Conservation (phyloP, 2,329 filamentous ascomycete genomes). For the Aspergillus sp. region DNA sequence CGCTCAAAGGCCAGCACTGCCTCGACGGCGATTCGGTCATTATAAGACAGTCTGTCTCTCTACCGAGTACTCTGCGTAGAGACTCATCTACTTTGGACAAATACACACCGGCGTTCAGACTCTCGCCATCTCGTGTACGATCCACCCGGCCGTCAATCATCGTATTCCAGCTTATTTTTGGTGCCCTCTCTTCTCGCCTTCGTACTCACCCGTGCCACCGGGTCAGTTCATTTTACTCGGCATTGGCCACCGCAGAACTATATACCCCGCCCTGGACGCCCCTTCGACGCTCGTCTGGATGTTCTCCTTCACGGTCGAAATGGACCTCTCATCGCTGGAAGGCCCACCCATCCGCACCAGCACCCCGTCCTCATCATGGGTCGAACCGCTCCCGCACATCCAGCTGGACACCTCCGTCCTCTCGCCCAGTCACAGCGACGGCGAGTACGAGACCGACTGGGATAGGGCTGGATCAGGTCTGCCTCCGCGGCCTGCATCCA, state of each 20-base stretch:
- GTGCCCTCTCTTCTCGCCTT: constrained; percentile 8
- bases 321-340: constrained; percentile 37
- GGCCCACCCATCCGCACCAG: constrained; percentile 29
- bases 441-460: neutral
- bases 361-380: constrained; percentile 8
- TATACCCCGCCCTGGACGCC: neutral
- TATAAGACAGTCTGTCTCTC: too few relatives aligned
- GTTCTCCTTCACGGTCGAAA: constrained; percentile 2
- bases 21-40: neutral
- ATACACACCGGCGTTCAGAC: neutral
- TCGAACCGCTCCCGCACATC: constrained; percentile 10
- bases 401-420: constrained; percentile 12
- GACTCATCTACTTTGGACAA: too few relatives aligned
- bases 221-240: neutral
- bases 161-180: constrained; percentile 20
- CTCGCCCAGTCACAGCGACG: neutral
- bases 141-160: constrained; percentile 12
- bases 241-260: neutral
- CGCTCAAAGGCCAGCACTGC: neutral
- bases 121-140: constrained; percentile 1
- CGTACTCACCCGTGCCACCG: constrained; percentile 12
- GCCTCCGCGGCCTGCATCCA: constrained; percentile 18
- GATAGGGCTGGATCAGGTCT: constrained; percentile 2
- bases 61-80: too few relatives aligned
- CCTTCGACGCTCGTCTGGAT: neutral